Evolutionary conservation across 225 moss, liverwort and hornwort genomes (phyloP).

Genomic region (Polytrichum formosum): DNA sequence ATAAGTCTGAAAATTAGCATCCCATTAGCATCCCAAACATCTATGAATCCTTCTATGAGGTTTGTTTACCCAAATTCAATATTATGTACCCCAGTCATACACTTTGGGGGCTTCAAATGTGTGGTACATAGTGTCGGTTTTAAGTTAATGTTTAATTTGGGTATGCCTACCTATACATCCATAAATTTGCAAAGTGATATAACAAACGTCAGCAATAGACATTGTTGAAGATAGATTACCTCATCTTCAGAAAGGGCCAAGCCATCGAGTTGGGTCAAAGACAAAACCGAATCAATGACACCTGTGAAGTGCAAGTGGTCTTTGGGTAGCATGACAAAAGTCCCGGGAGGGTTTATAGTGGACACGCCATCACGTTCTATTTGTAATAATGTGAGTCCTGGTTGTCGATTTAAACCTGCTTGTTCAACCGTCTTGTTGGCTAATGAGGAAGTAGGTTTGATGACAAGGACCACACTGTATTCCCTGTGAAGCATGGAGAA

Average conservation of each 20-base stretch:
- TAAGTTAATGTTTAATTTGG: too few species aligned
- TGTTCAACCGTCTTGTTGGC: constrained; percentile 60
- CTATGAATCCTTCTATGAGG: neutral
- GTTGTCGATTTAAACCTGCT: constrained; percentile 64
- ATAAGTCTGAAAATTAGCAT: neutral
- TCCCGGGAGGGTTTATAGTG: constrained; percentile 19
- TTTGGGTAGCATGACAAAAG: constrained; percentile 63
- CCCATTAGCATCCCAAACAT: neutral
- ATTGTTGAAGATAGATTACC: constrained; percentile 28
- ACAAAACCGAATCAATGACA: constrained; percentile 72
- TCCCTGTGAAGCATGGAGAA: constrained; percentile 40
- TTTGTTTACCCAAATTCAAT: too few species aligned
- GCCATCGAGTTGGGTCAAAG: constrained; percentile 64
- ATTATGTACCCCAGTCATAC: neutral
- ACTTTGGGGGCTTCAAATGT: neutral
- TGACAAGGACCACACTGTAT: constrained; percentile 68
- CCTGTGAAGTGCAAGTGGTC: constrained; percentile 80
- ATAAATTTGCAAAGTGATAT: too few species aligned
- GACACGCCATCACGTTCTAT: constrained; percentile 53
- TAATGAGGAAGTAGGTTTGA: constrained; percentile 69
- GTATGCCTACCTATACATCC: too few species aligned
- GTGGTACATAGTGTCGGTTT: too few species aligned
- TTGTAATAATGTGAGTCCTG: constrained; percentile 59
- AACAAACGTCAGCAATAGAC: too few species aligned
- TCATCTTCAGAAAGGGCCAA: constrained; percentile 75